These are phyloP conservation scores for Chalciporus pseudorubinellus DNA, from an alignment of 768 basidiomycete species.

Conservation along the genomic window DNA sequence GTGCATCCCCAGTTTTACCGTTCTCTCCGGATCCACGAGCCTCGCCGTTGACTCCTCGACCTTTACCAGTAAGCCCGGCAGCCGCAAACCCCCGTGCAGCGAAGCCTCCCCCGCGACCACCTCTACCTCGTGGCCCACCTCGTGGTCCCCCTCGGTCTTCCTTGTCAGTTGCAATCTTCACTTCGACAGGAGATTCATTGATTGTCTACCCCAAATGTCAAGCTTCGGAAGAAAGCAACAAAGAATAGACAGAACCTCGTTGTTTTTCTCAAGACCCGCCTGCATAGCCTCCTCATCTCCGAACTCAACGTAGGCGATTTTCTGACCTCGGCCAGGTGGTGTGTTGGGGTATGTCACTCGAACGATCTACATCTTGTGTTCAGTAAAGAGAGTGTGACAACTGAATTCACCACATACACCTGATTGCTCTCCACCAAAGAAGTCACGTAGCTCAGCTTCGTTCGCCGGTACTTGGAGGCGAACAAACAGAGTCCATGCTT, in stretches of 20 bases:
- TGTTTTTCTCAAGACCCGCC: slow-evolving; percentile 70
- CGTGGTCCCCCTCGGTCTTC: slow-evolving; percentile 41
- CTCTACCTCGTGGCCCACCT: slow-evolving; percentile 54
- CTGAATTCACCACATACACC: slow-evolving; percentile 48
- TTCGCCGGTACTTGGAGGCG: slow-evolving; percentile 51
- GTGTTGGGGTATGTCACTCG: slow-evolving; percentile 57
- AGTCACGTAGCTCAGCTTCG: slow-evolving; percentile 70
- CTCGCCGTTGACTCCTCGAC: slow-evolving; percentile 31
- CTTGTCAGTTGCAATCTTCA: slow-evolving; percentile 68
- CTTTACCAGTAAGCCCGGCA: slow-evolving; percentile 55
- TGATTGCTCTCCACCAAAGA: slow-evolving; percentile 68
- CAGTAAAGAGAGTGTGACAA: not conserved
- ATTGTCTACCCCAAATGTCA: slow-evolving; percentile 51
- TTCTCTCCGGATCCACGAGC: slow-evolving; percentile 29
- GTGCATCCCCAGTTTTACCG: slow-evolving; percentile 22
- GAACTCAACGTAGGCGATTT: slow-evolving; percentile 86
- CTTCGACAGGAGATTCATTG: slow-evolving; percentile 61
- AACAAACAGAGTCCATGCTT: slow-evolving; percentile 88
- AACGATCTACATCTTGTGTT: slow-evolving; percentile 50
- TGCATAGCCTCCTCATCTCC: slow-evolving; percentile 85
- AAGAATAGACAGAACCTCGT: slow-evolving; percentile 48
- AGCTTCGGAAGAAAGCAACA: not conserved
- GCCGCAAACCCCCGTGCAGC: slow-evolving; percentile 66
- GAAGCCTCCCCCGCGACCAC: slow-evolving; percentile 48
- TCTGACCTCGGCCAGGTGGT: slow-evolving; percentile 47